Evolutionary conservation across 2,329 filamentous ascomycete genomes (phyloP).

Genomic region (Colletotrichum navitas): DNA sequence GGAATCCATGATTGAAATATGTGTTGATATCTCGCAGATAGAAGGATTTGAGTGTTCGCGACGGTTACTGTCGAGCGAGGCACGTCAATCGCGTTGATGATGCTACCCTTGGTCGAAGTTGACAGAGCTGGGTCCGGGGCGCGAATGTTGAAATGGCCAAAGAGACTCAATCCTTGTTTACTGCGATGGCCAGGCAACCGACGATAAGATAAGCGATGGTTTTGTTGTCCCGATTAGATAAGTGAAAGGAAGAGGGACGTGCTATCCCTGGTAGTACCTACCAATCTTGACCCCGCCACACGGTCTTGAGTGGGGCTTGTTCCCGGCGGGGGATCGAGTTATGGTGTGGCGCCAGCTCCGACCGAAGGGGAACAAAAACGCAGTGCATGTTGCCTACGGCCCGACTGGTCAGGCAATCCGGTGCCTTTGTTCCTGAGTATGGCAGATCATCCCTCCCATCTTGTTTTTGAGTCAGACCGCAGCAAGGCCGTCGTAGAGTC

Average conservation of each 20-base stretch:
- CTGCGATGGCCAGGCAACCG: slow-evolving; percentile 35
- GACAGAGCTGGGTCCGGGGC: slow-evolving; percentile 1
- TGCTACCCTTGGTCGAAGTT: slow-evolving; percentile 17
- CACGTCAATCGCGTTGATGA: slow-evolving; percentile 10
- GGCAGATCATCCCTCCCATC: slow-evolving; percentile 12
- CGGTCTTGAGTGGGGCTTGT: slow-evolving; percentile 26
- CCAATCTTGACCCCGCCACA: slow-evolving; percentile 21
- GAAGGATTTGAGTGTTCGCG: background rate
- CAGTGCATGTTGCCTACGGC: background rate
- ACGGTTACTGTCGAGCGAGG: slow-evolving; percentile 1
- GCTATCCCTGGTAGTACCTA: slow-evolving; percentile 1
- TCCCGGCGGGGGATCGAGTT: background rate
- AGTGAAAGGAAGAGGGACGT: background rate
- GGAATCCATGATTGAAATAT: slow-evolving; percentile 32
- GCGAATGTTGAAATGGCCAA: slow-evolving; percentile 8
- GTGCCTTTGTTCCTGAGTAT: slow-evolving; percentile 8
- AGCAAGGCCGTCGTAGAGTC: slow-evolving; percentile 15
- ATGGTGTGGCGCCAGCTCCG: slow-evolving; percentile 25
- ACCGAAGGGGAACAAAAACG: slow-evolving; percentile 20
- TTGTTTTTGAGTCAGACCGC: slow-evolving; percentile 8
- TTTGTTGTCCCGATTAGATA: background rate
- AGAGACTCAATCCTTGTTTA: slow-evolving; percentile 38
- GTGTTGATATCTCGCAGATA: background rate
- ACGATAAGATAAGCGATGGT: slow-evolving; percentile 29
- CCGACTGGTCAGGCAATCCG: slow-evolving; percentile 18